These are phyloP conservation scores for Starmerella tilneyi DNA, from an alignment of 805 yeast species.

Conservation along the genomic window DNA sequence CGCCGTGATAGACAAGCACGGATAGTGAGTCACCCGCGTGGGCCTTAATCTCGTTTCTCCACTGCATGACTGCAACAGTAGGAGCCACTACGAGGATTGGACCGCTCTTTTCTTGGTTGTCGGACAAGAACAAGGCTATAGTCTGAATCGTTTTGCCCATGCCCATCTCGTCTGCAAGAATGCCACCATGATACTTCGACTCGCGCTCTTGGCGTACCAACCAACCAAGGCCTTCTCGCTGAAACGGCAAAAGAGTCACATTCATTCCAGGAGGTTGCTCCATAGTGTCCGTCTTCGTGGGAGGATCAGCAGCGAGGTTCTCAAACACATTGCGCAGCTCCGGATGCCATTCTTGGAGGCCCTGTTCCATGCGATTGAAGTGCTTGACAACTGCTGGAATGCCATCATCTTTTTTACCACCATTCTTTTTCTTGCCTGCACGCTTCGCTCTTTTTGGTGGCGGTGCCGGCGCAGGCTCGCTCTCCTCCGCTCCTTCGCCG, in stretches of 20 bases:
- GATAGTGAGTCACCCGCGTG: slow-evolving; percentile 66
- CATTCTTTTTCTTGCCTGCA: not conserved
- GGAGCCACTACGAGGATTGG: slow-evolving; percentile 94
- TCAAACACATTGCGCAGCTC: slow-evolving; percentile 64
- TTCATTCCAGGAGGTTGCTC: slow-evolving; percentile 72
- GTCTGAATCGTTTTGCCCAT: slow-evolving; percentile 99
- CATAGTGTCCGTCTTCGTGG: slow-evolving; percentile 24
- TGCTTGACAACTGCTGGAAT: slow-evolving; percentile 17
- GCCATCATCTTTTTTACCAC: slow-evolving; percentile 15
- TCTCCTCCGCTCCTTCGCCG: not conserved
- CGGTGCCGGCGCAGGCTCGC: not conserved
- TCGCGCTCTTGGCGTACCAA: slow-evolving; percentile 64
- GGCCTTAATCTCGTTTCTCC: slow-evolving; percentile 84
- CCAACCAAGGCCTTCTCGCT: slow-evolving; percentile 90
- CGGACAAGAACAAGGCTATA: slow-evolving; percentile 75
- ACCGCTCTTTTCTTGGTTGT: slow-evolving; percentile 36
- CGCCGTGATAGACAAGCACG: slow-evolving; percentile 75
- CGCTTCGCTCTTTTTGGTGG: slow-evolving; percentile 6
- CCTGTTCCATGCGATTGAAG: slow-evolving; percentile 51
- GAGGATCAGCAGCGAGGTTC: slow-evolving; percentile 44
- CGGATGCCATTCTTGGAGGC: slow-evolving; percentile 67
- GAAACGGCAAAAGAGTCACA: slow-evolving; percentile 73
- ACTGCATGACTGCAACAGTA: slow-evolving; percentile 96
- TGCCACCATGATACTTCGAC: slow-evolving; percentile 72
- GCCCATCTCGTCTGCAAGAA: slow-evolving; percentile 98